These are phyloP conservation scores for Jackrogersella minutella DNA, from an alignment of 495 filamentous ascomycete species.

Conservation along the genomic window DNA sequence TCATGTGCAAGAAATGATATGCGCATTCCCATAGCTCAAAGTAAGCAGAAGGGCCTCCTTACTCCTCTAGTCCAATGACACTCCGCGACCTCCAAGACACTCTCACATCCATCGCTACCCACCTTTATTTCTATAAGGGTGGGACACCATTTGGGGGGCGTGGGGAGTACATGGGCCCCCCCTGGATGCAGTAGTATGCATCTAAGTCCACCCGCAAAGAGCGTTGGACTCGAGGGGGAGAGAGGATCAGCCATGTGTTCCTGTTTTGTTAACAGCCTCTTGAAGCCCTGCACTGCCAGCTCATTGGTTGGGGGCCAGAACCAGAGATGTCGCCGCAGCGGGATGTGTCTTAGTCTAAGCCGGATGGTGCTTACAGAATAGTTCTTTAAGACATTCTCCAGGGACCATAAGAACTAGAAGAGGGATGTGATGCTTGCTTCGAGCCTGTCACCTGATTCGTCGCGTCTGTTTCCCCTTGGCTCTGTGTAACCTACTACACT, in stretches of 20 bases:
- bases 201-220: slow-evolving; percentile 26
- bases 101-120: slow-evolving; percentile 34
- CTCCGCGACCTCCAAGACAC: slow-evolving; percentile 26
- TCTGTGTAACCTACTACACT: slow-evolving; percentile 16
- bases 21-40: slow-evolving; percentile 42
- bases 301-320: slow-evolving; percentile 44
- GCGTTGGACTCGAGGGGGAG: slow-evolving; percentile 30
- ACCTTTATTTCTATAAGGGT: slow-evolving; percentile 28
- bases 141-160: slow-evolving; percentile 24
- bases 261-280: slow-evolving; percentile 44
- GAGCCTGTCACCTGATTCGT: slow-evolving; percentile 15
- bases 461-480: neutral
- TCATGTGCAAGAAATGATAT: slow-evolving; percentile 48
- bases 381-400: slow-evolving; percentile 24
- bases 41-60: slow-evolving; percentile 38
- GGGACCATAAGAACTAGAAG: slow-evolving; percentile 1
- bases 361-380: slow-evolving; percentile 32
- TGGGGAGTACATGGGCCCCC: slow-evolving; percentile 35
- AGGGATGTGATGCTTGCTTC: slow-evolving; percentile 3
- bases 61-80: slow-evolving; percentile 42
- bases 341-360: slow-evolving; percentile 38
- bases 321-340: slow-evolving; percentile 32
- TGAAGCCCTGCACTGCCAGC: slow-evolving; percentile 29
- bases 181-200: slow-evolving; percentile 33
- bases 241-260: slow-evolving; percentile 37